These are phyloP conservation scores for Dittrichia graveolens DNA, from an alignment of 129 eudicot genomes.

Conservation along the genomic window DNA sequence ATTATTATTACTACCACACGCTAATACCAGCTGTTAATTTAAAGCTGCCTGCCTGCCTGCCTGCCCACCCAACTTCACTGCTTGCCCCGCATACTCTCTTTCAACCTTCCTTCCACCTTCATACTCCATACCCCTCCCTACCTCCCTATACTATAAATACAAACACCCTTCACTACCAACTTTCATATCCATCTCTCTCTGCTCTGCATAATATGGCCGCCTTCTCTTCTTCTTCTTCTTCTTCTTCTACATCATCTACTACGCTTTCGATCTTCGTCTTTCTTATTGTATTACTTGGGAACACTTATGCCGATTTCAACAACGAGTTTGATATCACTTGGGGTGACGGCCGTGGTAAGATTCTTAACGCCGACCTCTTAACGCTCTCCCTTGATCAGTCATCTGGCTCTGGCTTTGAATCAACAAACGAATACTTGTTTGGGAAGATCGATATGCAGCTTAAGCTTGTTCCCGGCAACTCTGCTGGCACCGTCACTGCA, in stretches of 20 bases:
- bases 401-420: constrained; percentile 64
- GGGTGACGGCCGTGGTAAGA: constrained; percentile 65
- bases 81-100: no score
- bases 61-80: no score
- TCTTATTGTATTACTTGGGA: not conserved
- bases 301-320: constrained; percentile 41
- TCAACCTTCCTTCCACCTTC: constrained; percentile 17
- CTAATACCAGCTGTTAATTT: constrained; percentile 28
- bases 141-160: constrained; percentile 22
- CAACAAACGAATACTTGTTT: constrained; percentile 57
- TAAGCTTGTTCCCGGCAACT: constrained; percentile 68
- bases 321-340: constrained; percentile 62
- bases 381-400: constrained; percentile 57
- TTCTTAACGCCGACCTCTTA: constrained; percentile 45
- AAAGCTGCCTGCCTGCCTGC: no score
- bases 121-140: not conserved
- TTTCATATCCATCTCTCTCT: not conserved
- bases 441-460: constrained; percentile 69
- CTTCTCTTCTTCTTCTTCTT: not conserved
- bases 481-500: constrained; percentile 76
- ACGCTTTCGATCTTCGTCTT: not conserved
- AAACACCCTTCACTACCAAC: not conserved
- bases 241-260: not conserved
- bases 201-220: not conserved
- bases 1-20: constrained; percentile 19